Evolutionary conservation across 164 flowering plant genomes (phyloP).

Genomic region (Akebia trifoliata): DNA sequence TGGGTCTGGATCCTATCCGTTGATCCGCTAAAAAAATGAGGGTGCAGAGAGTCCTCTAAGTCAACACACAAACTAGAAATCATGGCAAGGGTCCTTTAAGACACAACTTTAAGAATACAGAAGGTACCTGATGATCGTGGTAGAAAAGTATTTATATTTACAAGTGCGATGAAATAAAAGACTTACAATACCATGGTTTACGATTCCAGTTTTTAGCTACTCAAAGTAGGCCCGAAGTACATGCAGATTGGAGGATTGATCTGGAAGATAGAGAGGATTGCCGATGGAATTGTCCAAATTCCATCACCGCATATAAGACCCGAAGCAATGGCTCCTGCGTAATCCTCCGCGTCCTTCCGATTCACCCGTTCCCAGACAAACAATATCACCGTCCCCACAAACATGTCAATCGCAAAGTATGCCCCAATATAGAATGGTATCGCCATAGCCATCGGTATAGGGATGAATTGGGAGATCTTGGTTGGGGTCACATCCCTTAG

Average conservation of each 20-base stretch:
- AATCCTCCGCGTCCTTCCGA: conserved; percentile 68
- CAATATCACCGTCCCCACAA: conserved; percentile 80
- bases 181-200: too few relatives aligned
- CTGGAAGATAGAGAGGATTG: conserved; percentile 83
- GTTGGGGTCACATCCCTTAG: conserved; percentile 61
- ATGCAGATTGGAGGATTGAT: conserved; percentile 92
- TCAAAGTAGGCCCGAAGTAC: conserved; percentile 73
- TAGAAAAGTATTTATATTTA: too few relatives aligned
- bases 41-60: too few relatives aligned
- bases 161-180: too few relatives aligned
- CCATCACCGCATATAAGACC: conserved; percentile 97
- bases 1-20: too few relatives aligned
- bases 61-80: too few relatives aligned
- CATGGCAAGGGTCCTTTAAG: too few relatives aligned
- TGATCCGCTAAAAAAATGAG: too few relatives aligned
- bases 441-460: conserved; percentile 98
- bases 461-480: conserved; percentile 58
- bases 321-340: conserved; percentile 88
- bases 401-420: conserved; percentile 96
- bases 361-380: conserved; percentile 83
- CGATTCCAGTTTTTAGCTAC: conserved; percentile 42
- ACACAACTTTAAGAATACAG: too few relatives aligned
- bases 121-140: too few relatives aligned
- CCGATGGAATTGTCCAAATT: conserved; percentile 94
- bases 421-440: conserved; percentile 94